These are phyloP conservation scores for Solanum aculeatissimum DNA, from an alignment of 305 asterid species.

Conservation along the genomic window DNA sequence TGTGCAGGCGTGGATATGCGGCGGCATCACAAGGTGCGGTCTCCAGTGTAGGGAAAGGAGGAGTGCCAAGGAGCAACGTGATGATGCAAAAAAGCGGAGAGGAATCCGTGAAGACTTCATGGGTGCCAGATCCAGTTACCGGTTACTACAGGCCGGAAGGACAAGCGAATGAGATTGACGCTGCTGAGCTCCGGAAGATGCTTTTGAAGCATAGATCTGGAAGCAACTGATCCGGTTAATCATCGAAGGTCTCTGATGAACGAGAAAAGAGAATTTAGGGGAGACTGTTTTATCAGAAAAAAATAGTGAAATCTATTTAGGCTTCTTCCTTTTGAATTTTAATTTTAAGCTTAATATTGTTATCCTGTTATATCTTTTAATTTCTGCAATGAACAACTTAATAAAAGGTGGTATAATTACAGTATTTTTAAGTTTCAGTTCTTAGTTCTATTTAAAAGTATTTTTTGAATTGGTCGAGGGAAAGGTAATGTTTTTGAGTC, in stretches of 20 bases:
- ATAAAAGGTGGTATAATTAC: background rate
- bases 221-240: background rate
- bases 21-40: slow-evolving; percentile 7
- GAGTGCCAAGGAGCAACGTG: background rate
- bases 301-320: background rate
- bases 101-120: slow-evolving; percentile 9
- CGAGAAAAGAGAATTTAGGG: background rate
- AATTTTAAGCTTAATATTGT: background rate
- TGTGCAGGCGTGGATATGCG: slow-evolving; percentile 9
- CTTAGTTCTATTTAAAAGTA: background rate
- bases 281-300: background rate
- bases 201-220: background rate
- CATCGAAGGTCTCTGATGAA: background rate
- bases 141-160: slow-evolving; percentile 17
- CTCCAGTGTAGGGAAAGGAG: background rate
- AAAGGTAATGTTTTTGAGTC: too few relatives aligned
- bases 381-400: background rate
- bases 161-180: slow-evolving; percentile 6
- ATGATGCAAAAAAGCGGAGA: slow-evolving; percentile 12
- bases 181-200: slow-evolving; percentile 11
- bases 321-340: background rate
- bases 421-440: background rate
- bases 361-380: background rate
- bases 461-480: too few relatives aligned
- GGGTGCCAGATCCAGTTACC: slow-evolving; percentile 22